A percentile compares a stretch with the other conserved stretches of the same genome.
Evolutionary conservation across 305 asterid genomes (phyloP).

Genomic region (Fraxinus baroniana): DNA sequence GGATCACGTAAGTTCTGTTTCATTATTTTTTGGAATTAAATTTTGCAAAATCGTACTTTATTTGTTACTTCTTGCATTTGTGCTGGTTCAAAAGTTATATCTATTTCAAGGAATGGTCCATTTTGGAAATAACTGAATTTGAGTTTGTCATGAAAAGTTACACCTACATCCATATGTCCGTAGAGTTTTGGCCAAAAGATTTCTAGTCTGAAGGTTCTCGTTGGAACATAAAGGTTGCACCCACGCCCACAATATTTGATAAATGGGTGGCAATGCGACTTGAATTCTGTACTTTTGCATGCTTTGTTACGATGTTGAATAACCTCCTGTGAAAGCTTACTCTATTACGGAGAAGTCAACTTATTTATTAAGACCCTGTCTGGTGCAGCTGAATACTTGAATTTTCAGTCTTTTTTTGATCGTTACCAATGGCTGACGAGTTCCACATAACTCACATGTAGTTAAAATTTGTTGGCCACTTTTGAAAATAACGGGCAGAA

Average conservation of each 20-base stretch:
- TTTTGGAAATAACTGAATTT: background rate
- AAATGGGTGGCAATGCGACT: background rate
- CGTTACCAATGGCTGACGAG: no score
- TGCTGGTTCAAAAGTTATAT: background rate
- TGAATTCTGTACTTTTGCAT: background rate
- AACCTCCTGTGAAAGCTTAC: background rate
- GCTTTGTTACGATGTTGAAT: background rate
- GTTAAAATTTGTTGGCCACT: no score
- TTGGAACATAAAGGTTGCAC: no score
- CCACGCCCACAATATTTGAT: no score
- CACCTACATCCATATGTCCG: background rate
- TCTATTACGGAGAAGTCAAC: background rate
- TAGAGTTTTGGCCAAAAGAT: background rate
- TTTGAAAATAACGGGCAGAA: no score
- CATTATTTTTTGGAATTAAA: background rate
- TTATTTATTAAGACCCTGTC: no score
- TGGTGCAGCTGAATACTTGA: no score
- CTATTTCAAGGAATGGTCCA: background rate
- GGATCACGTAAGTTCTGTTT: slow-evolving; percentile 62
- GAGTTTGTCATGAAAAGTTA: background rate
- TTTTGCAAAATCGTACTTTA: background rate
- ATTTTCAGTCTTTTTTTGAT: no score
- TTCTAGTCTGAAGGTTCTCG: background rate
- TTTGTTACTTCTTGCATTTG: background rate
- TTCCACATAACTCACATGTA: no score